Evolutionary conservation across 345 rosid species (phyloP).

Genomic region (Limnanthes douglasii): DNA sequence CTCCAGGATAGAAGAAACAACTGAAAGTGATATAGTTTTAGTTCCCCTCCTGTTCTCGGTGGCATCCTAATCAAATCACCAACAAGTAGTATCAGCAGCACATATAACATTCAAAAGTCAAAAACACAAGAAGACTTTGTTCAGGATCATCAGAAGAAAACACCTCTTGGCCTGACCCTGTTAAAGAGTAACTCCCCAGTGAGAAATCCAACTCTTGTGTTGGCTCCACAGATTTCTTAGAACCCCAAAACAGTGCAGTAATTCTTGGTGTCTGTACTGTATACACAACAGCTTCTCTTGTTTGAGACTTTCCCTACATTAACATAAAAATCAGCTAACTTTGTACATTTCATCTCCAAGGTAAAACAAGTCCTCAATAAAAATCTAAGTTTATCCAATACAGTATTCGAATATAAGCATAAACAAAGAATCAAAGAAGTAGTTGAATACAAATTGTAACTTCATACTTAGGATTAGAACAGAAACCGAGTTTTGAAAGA

Average conservation of each 20-base stretch:
- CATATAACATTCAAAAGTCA: not conserved
- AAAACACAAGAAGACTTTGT: not conserved
- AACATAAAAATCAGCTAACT: not conserved
- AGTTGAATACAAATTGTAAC: not conserved
- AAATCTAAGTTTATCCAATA: not conserved
- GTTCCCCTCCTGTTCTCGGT: conserved; percentile 9
- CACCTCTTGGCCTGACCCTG: conserved; percentile 41
- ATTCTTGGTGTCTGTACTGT: conserved; percentile 15
- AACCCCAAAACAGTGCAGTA: conserved; percentile 63
- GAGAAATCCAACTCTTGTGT: conserved; percentile 28
- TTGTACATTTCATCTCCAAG: not conserved
- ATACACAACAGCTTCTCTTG: conserved; percentile 9
- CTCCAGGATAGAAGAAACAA: conserved; percentile 60
- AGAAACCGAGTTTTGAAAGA: not conserved
- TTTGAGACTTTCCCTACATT: conserved; percentile 27
- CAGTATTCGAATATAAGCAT: not conserved
- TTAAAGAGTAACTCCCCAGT: conserved; percentile 32
- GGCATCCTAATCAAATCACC: conserved; percentile 22
- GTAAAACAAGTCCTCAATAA: not conserved
- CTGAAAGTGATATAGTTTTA: conserved; percentile 34
- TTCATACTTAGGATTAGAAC: not conserved
- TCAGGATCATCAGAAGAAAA: conserved; percentile 9
- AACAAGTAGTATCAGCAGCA: conserved; percentile 1
- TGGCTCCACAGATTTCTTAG: conserved; percentile 37
- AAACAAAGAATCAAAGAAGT: not conserved